Conservation (phyloP, 306 rosid species). For the Cucurbita ficifolia region DNA sequence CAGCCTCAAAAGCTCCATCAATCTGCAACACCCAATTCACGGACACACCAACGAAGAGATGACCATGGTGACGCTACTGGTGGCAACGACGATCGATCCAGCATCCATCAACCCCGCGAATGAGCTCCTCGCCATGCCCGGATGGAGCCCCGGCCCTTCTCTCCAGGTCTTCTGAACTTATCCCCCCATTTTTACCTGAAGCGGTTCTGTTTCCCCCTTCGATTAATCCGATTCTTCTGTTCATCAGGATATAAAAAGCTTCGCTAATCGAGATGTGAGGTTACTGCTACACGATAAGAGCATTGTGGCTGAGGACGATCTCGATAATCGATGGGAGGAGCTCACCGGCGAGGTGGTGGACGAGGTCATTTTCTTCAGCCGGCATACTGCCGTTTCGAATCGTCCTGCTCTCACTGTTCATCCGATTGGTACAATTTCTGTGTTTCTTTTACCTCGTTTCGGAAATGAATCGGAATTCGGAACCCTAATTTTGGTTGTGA, state of each 20-base stretch:
- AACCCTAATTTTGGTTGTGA: not conserved
- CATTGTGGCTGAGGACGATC: constrained; percentile 51
- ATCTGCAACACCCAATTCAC: not conserved
- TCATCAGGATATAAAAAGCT: constrained; percentile 45
- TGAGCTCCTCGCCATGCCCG: constrained; percentile 58
- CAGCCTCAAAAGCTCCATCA: not conserved
- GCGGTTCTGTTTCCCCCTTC: not conserved
- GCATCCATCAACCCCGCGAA: constrained; percentile 86
- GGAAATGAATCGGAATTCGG: not conserved
- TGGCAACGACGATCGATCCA: constrained; percentile 70
- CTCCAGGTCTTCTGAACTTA: constrained; percentile 30
- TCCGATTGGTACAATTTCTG: constrained; percentile 42
- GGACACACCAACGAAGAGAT: not conserved
- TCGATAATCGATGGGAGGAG: constrained; percentile 66
- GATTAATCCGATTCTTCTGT: not conserved
- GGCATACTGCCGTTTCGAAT: constrained; percentile 76
- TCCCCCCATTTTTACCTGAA: not conserved
- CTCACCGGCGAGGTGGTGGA: constrained; percentile 56
- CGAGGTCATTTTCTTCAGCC: constrained; percentile 72
- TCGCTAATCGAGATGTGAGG: constrained; percentile 39
- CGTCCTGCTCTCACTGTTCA: constrained; percentile 90
- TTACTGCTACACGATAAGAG: constrained; percentile 41
- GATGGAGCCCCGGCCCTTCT: constrained; percentile 50
- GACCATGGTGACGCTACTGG: constrained; percentile 54
- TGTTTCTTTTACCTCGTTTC: no score